Percentiles rank a stretch among this genome's conserved stretches.
phyloP scores from a whole-genome alignment of 208 protist species.

The Trichomonas vaginalis region DNA sequence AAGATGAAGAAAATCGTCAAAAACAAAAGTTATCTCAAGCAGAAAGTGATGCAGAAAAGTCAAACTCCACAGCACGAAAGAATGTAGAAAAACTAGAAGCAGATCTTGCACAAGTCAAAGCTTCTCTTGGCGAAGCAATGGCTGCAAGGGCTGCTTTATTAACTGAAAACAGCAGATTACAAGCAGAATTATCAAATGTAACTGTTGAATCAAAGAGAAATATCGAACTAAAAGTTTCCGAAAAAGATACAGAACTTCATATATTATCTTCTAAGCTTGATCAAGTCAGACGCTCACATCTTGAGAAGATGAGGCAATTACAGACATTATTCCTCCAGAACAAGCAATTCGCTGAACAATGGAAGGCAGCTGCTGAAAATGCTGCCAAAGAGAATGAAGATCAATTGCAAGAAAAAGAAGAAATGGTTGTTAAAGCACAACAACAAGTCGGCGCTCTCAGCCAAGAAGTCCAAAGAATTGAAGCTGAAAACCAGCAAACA shows the following conservation, averaged over 20 bases:
- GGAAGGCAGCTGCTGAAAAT: background rate
- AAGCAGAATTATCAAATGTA: background rate
- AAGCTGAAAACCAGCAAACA: background rate
- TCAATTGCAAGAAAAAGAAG: background rate
- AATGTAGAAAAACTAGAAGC: slow-evolving; percentile 17
- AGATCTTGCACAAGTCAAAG: background rate
- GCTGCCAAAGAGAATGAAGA: background rate
- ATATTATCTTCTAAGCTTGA: background rate
- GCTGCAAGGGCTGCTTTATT: background rate
- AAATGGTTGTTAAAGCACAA: background rate
- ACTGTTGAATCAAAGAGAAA: background rate
- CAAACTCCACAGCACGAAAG: background rate
- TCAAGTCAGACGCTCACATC: background rate
- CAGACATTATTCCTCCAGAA: background rate
- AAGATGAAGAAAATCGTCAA: slow-evolving; percentile 13
- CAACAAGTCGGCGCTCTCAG: background rate
- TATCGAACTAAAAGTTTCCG: background rate
- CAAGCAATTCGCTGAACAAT: background rate
- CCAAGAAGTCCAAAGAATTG: background rate
- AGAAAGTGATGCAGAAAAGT: background rate
- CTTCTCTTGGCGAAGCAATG: background rate
- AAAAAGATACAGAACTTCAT: background rate
- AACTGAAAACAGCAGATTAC: background rate
- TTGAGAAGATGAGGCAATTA: background rate
- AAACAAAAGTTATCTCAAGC: background rate